Evolutionary conservation across 2,329 filamentous ascomycete species (phyloP).

Genomic region (Pseudopyricularia cyperi): DNA sequence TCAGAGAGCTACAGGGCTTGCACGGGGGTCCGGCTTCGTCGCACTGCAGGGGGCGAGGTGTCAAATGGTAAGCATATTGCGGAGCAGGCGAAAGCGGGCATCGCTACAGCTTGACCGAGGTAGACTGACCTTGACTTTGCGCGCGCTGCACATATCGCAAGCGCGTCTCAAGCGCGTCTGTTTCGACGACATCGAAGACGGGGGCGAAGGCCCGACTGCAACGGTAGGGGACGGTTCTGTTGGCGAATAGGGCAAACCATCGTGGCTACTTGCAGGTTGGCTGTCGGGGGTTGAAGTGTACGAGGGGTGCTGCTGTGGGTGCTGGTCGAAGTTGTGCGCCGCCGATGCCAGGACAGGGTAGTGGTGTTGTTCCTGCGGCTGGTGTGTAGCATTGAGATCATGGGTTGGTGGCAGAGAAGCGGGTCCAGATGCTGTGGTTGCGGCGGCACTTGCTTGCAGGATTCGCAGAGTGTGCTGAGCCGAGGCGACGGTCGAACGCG

Average conservation of each 20-base stretch:
- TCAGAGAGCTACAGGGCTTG: slow-evolving; percentile 40
- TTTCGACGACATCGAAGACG: not conserved
- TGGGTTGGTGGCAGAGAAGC: not conserved
- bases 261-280: not conserved
- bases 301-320: not conserved
- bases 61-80: not conserved
- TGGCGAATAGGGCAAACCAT: not conserved
- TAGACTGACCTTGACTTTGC: slow-evolving; percentile 39
- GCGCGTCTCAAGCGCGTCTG: slow-evolving; percentile 43
- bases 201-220: not conserved
- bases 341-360: not conserved
- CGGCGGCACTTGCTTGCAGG: not conserved
- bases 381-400: not conserved
- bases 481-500: not conserved
- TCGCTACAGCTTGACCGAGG: not conserved
- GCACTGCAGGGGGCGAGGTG: slow-evolving; percentile 23
- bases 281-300: not conserved
- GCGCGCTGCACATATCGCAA: slow-evolving; percentile 49
- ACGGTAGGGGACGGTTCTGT: not conserved
- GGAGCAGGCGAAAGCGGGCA: not conserved
- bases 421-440: not conserved
- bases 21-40: slow-evolving; percentile 44
- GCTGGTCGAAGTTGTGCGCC: not conserved
- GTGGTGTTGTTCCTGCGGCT: not conserved
- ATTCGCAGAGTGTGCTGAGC: not conserved